phyloP scores from a whole-genome alignment of 371 early-diverging fungal species.

The Apophysomyces ossiformis region DNA sequence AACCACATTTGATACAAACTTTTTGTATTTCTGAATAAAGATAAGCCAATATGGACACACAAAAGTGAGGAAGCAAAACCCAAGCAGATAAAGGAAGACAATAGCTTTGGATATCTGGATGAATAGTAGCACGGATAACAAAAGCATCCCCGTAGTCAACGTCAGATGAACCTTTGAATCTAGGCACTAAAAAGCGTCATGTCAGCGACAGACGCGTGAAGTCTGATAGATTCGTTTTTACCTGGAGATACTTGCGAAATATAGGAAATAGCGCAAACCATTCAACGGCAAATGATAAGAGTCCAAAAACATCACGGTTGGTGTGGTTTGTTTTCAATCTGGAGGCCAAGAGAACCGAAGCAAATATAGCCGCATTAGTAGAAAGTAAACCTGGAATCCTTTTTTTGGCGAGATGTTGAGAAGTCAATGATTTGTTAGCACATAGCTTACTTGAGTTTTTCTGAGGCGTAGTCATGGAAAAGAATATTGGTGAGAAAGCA shows the following conservation, averaged over 20 bases:
- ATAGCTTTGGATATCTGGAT: slow-evolving; percentile 72
- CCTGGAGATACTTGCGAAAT: slow-evolving; percentile 79
- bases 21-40: slow-evolving; percentile 91
- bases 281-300: slow-evolving; percentile 86
- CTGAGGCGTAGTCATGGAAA: slow-evolving; percentile 87
- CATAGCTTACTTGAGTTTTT: slow-evolving; percentile 52
- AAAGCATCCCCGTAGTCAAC: slow-evolving; percentile 65
- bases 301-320: slow-evolving; percentile 87
- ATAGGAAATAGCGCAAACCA: slow-evolving; percentile 95
- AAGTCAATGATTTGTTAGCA: too few relatives aligned
- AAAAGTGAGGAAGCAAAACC: slow-evolving; percentile 80
- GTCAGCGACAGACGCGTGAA: neutral
- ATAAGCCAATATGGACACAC: slow-evolving; percentile 91
- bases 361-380: slow-evolving; percentile 95
- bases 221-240: slow-evolving; percentile 21
- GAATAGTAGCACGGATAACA: slow-evolving; percentile 65
- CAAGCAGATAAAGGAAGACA: slow-evolving; percentile 68
- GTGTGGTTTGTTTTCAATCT: slow-evolving; percentile 79
- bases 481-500: slow-evolving; percentile 85
- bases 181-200: slow-evolving; percentile 46
- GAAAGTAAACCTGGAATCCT: slow-evolving; percentile 93
- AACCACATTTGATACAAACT: slow-evolving; percentile 56
- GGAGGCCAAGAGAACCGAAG: slow-evolving; percentile 93
- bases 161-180: slow-evolving; percentile 61
- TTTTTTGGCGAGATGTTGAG: neutral